Conservation (phyloP, 2,329 filamentous ascomycete species). For the Trichoderma asperellum region DNA sequence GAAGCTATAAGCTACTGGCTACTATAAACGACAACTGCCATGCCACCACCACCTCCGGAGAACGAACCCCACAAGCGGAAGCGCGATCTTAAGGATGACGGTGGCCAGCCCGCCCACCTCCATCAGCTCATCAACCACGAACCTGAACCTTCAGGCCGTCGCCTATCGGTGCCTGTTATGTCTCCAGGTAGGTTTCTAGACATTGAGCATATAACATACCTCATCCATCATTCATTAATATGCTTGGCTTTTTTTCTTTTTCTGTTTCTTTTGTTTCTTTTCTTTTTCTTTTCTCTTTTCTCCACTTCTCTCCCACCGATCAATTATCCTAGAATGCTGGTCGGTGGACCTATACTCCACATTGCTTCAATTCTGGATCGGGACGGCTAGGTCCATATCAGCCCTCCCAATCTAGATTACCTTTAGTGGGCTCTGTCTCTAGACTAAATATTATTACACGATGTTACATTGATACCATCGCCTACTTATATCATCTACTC, state of each 20-base stretch:
- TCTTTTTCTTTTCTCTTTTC: neutral
- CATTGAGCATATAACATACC: neutral
- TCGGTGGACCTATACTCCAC: neutral
- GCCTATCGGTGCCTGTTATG: slow-evolving; percentile 50
- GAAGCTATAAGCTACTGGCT: neutral
- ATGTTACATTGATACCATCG: neutral
- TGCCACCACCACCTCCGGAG: slow-evolving; percentile 51
- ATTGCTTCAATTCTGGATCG: neutral
- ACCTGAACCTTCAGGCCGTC: slow-evolving; percentile 35
- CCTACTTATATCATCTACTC: neutral
- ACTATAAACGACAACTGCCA: slow-evolving; percentile 33
- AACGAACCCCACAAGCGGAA: slow-evolving; percentile 53
- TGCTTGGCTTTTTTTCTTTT: neutral
- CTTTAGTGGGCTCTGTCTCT: neutral
- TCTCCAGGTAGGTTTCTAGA: slow-evolving; percentile 49
- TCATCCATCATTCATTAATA: neutral
- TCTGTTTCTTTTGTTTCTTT: slow-evolving; percentile 1
- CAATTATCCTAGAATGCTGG: neutral
- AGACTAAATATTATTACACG: neutral
- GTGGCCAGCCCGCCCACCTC: slow-evolving; percentile 28
- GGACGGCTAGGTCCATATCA: neutral
- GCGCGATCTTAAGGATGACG: slow-evolving; percentile 51
- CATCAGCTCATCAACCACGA: neutral
- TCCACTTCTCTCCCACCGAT: neutral
- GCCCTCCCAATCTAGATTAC: neutral